Conservation (phyloP, 2,329 filamentous ascomycete species). For the Fusarium chlamydosporum region DNA sequence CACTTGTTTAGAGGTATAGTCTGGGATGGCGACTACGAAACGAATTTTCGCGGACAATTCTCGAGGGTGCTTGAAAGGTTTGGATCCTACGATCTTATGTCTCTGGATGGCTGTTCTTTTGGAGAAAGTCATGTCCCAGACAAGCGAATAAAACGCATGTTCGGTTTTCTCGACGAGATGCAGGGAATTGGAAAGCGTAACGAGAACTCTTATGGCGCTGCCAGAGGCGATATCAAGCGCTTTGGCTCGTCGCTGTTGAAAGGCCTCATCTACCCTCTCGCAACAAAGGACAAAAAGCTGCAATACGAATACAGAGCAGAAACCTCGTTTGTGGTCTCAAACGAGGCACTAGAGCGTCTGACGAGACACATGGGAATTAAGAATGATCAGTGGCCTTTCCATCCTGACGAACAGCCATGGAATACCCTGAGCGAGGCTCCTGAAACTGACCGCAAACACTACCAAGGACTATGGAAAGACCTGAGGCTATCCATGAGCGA, state of each 20-base stretch:
- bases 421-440: background rate
- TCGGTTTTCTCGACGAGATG: constrained; percentile 42
- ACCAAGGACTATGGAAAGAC: constrained; percentile 1
- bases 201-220: constrained; percentile 28
- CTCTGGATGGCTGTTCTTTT: constrained; percentile 40
- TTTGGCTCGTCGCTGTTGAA: constrained; percentile 44
- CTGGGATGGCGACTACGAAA: background rate
- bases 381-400: constrained; percentile 26
- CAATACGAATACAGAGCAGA: background rate
- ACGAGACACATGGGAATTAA: constrained; percentile 26
- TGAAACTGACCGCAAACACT: background rate
- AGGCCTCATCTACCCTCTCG: constrained; percentile 24
- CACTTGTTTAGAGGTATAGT: fast-evolving
- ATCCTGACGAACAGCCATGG: constrained; percentile 2
- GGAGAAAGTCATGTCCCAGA: constrained; percentile 14
- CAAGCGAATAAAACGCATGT: constrained; percentile 36
- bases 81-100: constrained; percentile 29
- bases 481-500: background rate
- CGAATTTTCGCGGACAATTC: no score
- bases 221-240: constrained; percentile 45
- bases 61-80: background rate
- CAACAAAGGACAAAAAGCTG: background rate
- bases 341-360: constrained; percentile 13
- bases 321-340: background rate
- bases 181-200: constrained; percentile 30